Conservation (phyloP, 768 basidiomycete genomes). For the Hirschioporus abietinus region DNA sequence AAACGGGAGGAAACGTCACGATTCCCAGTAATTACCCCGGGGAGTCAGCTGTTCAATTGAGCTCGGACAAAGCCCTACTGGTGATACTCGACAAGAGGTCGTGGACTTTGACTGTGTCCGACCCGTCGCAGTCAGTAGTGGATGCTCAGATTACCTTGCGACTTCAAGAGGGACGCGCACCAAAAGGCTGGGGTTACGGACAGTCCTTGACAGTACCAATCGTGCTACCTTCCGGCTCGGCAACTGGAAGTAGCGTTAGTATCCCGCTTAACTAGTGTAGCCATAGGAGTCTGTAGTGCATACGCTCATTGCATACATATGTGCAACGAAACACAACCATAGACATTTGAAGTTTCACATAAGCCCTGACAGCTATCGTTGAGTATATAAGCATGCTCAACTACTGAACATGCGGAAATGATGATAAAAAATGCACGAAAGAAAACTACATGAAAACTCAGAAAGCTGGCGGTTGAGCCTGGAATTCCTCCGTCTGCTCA, state of each 20-base stretch:
- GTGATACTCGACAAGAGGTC: constrained; percentile 38
- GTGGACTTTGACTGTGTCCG: constrained; percentile 50
- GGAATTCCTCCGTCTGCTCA: constrained; percentile 32
- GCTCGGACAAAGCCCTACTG: constrained; percentile 17
- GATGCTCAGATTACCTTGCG: constrained; percentile 33
- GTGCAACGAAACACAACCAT: background rate
- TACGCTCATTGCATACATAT: no score
- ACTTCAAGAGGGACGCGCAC: constrained; percentile 17
- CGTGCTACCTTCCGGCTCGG: constrained; percentile 39
- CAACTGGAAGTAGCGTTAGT: constrained; percentile 45
- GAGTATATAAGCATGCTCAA: background rate
- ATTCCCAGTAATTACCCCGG: constrained; percentile 21
- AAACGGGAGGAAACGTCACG: constrained; percentile 35
- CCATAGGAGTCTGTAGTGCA: no score
- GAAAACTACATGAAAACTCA: constrained; percentile 29
- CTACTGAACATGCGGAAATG: constrained; percentile 1
- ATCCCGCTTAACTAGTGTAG: background rate
- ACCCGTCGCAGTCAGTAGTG: constrained; percentile 54
- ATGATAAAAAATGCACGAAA: constrained; percentile 2
- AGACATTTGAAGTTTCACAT: background rate
- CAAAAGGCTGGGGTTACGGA: constrained; percentile 15
- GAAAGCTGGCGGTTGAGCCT: constrained; percentile 50
- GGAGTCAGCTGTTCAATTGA: constrained; percentile 7
- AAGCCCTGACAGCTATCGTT: background rate
- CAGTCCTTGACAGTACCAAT: constrained; percentile 28